A percentile compares a stretch with the other conserved stretches of the same genome.
Evolutionary conservation across 768 basidiomycete genomes (phyloP).

Genomic region (Leucosporidium yakuticum): DNA sequence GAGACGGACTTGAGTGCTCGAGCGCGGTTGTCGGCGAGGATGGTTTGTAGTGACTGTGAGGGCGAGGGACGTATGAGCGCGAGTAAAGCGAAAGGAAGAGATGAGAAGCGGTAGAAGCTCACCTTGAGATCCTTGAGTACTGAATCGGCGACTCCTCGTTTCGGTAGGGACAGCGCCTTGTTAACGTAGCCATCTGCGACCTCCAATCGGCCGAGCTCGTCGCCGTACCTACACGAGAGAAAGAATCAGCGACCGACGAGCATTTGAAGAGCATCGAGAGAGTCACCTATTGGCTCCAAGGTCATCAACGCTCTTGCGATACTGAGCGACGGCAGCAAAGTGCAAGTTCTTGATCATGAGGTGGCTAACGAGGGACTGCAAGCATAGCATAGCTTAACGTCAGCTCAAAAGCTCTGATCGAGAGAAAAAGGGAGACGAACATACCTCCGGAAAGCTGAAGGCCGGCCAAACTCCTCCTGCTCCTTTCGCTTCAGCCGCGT

Average conservation of each 20-base stretch:
- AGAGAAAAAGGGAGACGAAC: slow-evolving; percentile 7
- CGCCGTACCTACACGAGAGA: slow-evolving; percentile 63
- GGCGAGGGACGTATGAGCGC: neutral
- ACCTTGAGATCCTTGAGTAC: slow-evolving; percentile 79
- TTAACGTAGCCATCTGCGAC: slow-evolving; percentile 64
- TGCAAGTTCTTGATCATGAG: slow-evolving; percentile 75
- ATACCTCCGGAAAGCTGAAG: slow-evolving; percentile 39
- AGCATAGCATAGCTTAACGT: neutral
- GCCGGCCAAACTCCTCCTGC: slow-evolving; percentile 17
- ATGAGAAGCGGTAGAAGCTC: neutral
- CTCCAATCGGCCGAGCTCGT: slow-evolving; percentile 71
- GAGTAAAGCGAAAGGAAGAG: slow-evolving; percentile 1
- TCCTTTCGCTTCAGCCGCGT: slow-evolving; percentile 8
- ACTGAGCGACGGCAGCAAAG: slow-evolving; percentile 83
- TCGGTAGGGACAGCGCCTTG: slow-evolving; percentile 59
- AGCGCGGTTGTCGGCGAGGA: slow-evolving; percentile 58
- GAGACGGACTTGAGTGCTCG: slow-evolving; percentile 51
- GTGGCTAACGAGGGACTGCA: slow-evolving; percentile 56
- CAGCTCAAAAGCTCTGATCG: neutral
- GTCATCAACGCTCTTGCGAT: slow-evolving; percentile 81
- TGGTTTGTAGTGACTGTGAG: slow-evolving; percentile 66
- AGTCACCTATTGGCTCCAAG: slow-evolving; percentile 55
- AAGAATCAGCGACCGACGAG: neutral
- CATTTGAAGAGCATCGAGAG: slow-evolving; percentile 31
- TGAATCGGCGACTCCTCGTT: slow-evolving; percentile 57